Evolutionary conservation across 1,139 yeast genomes (phyloP), one percentile per base, ranked within the genome.

Genomic region (Pichia terricola): DNA sequence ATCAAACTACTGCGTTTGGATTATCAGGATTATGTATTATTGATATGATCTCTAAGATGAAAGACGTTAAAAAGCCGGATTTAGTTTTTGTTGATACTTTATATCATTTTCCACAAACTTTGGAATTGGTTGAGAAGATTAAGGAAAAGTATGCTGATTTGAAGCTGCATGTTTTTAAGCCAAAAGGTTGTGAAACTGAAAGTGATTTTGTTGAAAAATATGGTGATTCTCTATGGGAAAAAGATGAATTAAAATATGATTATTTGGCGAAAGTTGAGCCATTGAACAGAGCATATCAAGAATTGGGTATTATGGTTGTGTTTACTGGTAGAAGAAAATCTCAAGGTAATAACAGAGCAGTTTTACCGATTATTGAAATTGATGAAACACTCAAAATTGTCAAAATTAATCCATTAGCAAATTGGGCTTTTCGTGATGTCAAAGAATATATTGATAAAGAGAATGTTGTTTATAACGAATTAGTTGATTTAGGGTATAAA

Each of bases 1-100:
- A 64, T 59, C 98, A 91, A 63, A 88, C 96, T 3, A 87, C 97
- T 0, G 97, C 97, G 2, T 87, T 89, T 64, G 98, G 98, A 0
- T 71, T 91, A 37, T 85, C 96, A 1, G 98, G 98, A 0, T 66
- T 89, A 47, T 95, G 83, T 27, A 88, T 91, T 11, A 69, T 86
- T 34, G 96, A 89, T 61, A 83, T 89, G 74, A 66, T 89, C 37
- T 72, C 84, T n/a, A 78, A 79, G 58, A 55, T 81, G 43, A 60
- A 60, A 53, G 38, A 43, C 52, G 35, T 40, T 41, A 4, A 54
- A 51, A 53, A 36, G 79, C 1, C 86, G 9, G 95, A 88, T 47
- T 69, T 89, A 47, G 82, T 91, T 4, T 91, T 89, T 59, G 70
- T 89, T 40, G 97, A 91, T 60, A 91, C 98, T 0, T 68, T 91